These are phyloP conservation scores for Mycocentrospora acerina DNA, from an alignment of 2,329 filamentous ascomycete genomes.

Conservation along the genomic window DNA sequence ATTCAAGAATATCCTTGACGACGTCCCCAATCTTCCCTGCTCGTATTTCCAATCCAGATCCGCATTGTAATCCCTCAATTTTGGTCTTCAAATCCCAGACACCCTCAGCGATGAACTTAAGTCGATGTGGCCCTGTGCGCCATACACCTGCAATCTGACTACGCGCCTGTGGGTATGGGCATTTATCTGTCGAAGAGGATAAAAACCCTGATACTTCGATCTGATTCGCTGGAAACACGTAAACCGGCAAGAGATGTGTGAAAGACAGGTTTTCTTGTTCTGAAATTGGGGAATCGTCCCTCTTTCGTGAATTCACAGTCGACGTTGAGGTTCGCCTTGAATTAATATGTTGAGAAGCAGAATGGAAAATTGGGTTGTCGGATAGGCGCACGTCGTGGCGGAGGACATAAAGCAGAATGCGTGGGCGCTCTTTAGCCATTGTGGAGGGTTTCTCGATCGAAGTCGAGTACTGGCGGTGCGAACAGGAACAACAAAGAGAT, in stretches of 20 bases:
- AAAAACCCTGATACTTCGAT: constrained; percentile 76
- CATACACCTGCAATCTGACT: constrained; percentile 68
- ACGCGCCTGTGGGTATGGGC: constrained; percentile 67
- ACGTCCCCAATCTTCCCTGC: constrained; percentile 64
- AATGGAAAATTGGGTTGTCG: constrained; percentile 73
- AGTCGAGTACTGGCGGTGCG: constrained; percentile 13
- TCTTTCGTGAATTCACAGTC: constrained; percentile 35
- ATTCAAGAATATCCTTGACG: constrained; percentile 58
- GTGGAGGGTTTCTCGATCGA: constrained; percentile 12
- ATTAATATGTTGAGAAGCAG: constrained; percentile 42
- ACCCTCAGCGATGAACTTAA: constrained; percentile 70
- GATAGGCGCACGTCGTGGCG: constrained; percentile 71
- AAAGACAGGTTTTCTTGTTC: constrained; percentile 23
- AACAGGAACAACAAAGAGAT: constrained; percentile 27
- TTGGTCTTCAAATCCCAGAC: constrained; percentile 71
- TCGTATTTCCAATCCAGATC: constrained; percentile 58
- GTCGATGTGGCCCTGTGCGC: constrained; percentile 71
- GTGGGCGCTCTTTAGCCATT: constrained; percentile 29
- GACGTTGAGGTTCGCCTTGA: constrained; percentile 8
- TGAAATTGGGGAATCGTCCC: constrained; percentile 33
- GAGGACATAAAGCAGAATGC: constrained; percentile 68
- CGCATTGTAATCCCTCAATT: constrained; percentile 61
- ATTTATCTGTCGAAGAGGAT: constrained; percentile 41
- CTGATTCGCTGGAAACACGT: constrained; percentile 68
- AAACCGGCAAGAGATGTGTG: constrained; percentile 66